These are phyloP conservation scores for Larix kaempferi DNA, from an alignment of 75 land plant species.

Conservation along the genomic window DNA sequence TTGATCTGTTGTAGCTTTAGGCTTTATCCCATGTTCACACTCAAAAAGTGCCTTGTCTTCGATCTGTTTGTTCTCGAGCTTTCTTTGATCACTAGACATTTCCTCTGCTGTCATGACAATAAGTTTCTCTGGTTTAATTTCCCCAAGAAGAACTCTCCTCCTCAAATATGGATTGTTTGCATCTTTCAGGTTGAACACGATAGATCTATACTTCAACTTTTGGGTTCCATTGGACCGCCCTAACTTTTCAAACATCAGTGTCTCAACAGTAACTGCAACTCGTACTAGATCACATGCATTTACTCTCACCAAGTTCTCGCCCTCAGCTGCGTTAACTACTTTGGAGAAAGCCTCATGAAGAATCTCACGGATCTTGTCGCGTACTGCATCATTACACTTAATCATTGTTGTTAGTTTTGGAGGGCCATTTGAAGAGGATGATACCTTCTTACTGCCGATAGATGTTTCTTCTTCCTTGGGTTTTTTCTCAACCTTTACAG, in stretches of 20 bases:
- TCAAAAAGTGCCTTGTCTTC: too few species aligned
- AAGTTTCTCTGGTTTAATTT: constrained; percentile 61
- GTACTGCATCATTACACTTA: too few species aligned
- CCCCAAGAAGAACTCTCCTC: constrained; percentile 73
- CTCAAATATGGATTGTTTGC: constrained; percentile 84
- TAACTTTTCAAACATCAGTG: constrained; percentile 64
- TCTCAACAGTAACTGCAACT: constrained; percentile 81
- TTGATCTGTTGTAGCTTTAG: constrained; percentile 72
- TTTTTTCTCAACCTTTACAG: too few species aligned
- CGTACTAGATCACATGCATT: constrained; percentile 54
- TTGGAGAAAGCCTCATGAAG: constrained; percentile 63
- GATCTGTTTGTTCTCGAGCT: too few species aligned
- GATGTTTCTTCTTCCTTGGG: too few species aligned
- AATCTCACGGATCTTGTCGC: constrained; percentile 74
- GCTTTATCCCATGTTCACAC: too few species aligned
- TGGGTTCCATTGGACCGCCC: constrained; percentile 61
- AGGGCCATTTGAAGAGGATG: too few species aligned
- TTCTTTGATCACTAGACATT: too few species aligned
- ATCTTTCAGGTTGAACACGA: constrained; percentile 85
- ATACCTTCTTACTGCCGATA: too few species aligned
- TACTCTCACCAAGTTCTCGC: constrained; percentile 31
- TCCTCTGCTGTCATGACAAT: constrained; percentile 58
- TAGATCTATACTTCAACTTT: constrained; percentile 78
- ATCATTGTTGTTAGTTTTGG: too few species aligned
- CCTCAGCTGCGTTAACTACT: constrained; percentile 41